Base-by-base conservation (phyloP, 495 filamentous ascomycete species). In the Penicillium paradoxum region DNA sequence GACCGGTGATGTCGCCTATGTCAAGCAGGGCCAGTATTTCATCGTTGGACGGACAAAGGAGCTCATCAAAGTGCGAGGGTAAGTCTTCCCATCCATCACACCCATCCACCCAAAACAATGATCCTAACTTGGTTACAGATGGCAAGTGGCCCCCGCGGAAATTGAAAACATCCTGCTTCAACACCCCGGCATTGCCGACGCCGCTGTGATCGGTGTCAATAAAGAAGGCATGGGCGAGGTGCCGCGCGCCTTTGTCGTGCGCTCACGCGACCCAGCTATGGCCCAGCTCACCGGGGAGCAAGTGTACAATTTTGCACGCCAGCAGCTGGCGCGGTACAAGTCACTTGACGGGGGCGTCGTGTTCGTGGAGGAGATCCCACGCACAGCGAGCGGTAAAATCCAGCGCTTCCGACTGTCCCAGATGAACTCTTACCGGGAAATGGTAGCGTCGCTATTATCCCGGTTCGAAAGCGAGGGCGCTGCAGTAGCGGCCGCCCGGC, bases 81-180 rank as follows among this genome's bases (percentile, higher is more conserved):
- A 63, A 45, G 68, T 64, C 38, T 22, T 30, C 7, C 5, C 14
- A 15, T 15, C 10, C 14, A 4, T 21, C 44, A 36, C 29, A 1
- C 1, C 4, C 17, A 14, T 51, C n/a, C 3, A 3, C 38, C 6
- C 8, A 13, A 15, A 10, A 33, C 21, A 27, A n/a, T n/a, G n/a
- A n/a, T n/a, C n/a, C 51, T 51, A 32, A 56, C 40, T 22, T 11
- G 3, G 38, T 17, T 34, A 13, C 34, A 75, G 72, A 51, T 75
- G 72, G 59, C 91, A 96, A 70, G 89, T 97, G 4, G 87, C 90
- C 2, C 91, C 91, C 0, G 89, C 91, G 0, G 91, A 97, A 71
- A 70, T 97, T 1, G 91, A 97, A 63, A 83, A 79, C 0, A 66
- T 91, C 1, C 76, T 97, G 4, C 73, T 95, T 3, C 80, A 83